A percentile compares a stretch with the other conserved stretches of the same genome.
Evolutionary conservation across 2,329 filamentous ascomycete species (phyloP).

Genomic region (Torrubiella hemipterigena): DNA sequence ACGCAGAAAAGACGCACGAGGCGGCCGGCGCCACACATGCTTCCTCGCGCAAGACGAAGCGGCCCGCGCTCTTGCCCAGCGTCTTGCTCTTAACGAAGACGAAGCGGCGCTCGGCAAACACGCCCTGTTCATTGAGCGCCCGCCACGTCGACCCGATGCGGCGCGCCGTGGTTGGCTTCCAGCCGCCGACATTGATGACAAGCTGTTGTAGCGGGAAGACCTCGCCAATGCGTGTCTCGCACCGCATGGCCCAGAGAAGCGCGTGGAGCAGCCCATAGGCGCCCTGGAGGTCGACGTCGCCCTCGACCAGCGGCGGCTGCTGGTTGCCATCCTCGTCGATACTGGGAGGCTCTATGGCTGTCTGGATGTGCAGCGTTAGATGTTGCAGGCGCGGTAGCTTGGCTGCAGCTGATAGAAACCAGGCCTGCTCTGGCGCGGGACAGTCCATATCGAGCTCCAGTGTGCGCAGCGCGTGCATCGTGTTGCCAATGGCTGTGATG

Average conservation of each 20-base stretch:
- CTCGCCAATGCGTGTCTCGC: too few relatives aligned
- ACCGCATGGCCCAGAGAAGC: too few relatives aligned
- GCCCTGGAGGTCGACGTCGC: slow-evolving; percentile 18
- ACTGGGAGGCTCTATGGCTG: slow-evolving; percentile 15
- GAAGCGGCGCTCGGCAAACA: slow-evolving; percentile 36
- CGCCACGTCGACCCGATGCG: slow-evolving; percentile 28
- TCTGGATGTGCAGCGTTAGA: slow-evolving; percentile 32
- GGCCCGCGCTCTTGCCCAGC: too few relatives aligned
- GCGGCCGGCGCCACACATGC: too few relatives aligned
- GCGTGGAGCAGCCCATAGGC: slow-evolving; percentile 11
- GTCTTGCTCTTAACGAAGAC: slow-evolving; percentile 18
- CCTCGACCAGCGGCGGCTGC: slow-evolving; percentile 20
- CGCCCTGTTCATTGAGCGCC: slow-evolving; percentile 24
- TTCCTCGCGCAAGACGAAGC: too few relatives aligned
- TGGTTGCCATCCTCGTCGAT: slow-evolving; percentile 24
- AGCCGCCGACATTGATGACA: slow-evolving; percentile 35
- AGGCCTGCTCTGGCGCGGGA: slow-evolving; percentile 17
- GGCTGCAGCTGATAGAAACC: slow-evolving; percentile 26
- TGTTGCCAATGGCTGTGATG: slow-evolving; percentile 18
- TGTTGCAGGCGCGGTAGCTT: slow-evolving; percentile 25
- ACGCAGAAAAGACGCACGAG: too few relatives aligned
- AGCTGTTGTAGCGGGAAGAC: too few relatives aligned
- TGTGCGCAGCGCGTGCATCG: slow-evolving; percentile 20
- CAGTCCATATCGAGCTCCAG: slow-evolving; percentile 37
- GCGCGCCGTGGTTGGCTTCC: slow-evolving; percentile 31